Percentiles rank a stretch among this genome's conserved stretches.
Conservation (phyloP, 768 basidiomycete genomes). For the Leucosporidium yakuticum region DNA sequence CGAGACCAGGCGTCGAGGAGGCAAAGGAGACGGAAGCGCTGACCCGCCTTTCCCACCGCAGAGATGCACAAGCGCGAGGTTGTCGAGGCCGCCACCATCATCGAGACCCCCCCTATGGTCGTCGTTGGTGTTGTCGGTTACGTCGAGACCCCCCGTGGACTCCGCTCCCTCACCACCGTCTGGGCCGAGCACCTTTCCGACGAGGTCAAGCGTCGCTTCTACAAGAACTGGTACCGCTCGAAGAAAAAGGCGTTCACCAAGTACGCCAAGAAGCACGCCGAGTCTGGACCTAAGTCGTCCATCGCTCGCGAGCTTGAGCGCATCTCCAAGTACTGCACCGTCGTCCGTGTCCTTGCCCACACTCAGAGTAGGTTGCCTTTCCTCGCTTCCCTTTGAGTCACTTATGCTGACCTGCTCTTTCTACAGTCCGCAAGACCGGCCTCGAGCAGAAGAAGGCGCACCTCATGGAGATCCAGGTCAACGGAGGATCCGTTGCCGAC, state of each 20-base stretch:
- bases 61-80: slow-evolving; percentile 99
- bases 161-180: slow-evolving; percentile 96
- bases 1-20: background rate
- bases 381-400: no score
- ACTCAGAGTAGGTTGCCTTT: slow-evolving; percentile 61
- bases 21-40: background rate
- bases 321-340: slow-evolving; percentile 99
- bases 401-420: no score
- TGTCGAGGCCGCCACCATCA: slow-evolving; percentile 90
- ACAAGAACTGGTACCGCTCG: slow-evolving; percentile 71
- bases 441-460: slow-evolving; percentile 99
- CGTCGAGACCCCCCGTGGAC: slow-evolving; percentile 98
- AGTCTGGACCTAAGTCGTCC: slow-evolving; percentile 77
- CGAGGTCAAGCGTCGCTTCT: slow-evolving; percentile 97
- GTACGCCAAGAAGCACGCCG: slow-evolving; percentile 98
- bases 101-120: slow-evolving; percentile 96
- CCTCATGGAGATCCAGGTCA: slow-evolving; percentile 99
- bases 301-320: slow-evolving; percentile 94
- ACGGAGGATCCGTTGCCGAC: slow-evolving; percentile 86
- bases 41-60: slow-evolving; percentile 42
- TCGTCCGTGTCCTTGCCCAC: slow-evolving; percentile 98
- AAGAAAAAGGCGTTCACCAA: slow-evolving; percentile 99
- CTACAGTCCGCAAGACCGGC: slow-evolving; percentile 71
- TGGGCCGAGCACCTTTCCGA: slow-evolving; percentile 95
- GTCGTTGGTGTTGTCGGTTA: slow-evolving; percentile 98